Base-by-base conservation (phyloP, 2,329 filamentous ascomycete genomes). In the Arthroderma uncinatum region DNA sequence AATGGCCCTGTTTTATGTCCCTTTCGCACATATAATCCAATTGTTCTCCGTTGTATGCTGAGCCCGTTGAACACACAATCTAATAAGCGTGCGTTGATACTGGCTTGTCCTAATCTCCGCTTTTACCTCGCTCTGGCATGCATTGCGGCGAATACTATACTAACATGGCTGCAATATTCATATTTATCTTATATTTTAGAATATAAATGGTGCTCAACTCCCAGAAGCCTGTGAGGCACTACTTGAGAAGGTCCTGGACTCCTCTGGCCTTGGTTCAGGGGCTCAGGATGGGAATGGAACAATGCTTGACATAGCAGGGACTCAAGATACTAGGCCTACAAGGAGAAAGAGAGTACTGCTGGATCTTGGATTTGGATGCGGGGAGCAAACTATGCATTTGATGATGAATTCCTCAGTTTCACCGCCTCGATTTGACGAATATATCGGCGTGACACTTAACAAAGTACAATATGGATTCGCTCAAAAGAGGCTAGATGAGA, bases 331-430 rank as follows among this genome's bases (percentile, higher is more conserved):
- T 21, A 34, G 4, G 7, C 42, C 25, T 33, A 34, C 30, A 9
- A 54, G 33, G 28, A 55, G n/a, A 40, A 56, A n/a, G 28, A 56
- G 59, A 25, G 60, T 59, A n/a, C 53, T 68, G 8, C 67, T 83
- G 0, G 80, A 83, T 59, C 69, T 82, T 1, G 80, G 81, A 1
- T 79, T 82, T 59, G 80, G 81, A 8, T 83, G 81, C 60, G 81
- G 81, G 33, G 79, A 83, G 61, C 81, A 83, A 64, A 79, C 75
- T 0, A 64, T 78, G 19, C 74, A 77, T 57, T 62, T 82, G 23
- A 71, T 68, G 1, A 65, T 62, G 2, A 54, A 57, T 25, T 57
- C 62, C 33, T 30, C 52, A 16, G 21, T 39, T 12, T 21, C 30
- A 12, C 28, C 53, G 7, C 34, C 19, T 30, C 2, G 16, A 14